phyloP scores from a whole-genome alignment of 371 early-diverging fungal genomes.

The Mucor velutinosus region DNA sequence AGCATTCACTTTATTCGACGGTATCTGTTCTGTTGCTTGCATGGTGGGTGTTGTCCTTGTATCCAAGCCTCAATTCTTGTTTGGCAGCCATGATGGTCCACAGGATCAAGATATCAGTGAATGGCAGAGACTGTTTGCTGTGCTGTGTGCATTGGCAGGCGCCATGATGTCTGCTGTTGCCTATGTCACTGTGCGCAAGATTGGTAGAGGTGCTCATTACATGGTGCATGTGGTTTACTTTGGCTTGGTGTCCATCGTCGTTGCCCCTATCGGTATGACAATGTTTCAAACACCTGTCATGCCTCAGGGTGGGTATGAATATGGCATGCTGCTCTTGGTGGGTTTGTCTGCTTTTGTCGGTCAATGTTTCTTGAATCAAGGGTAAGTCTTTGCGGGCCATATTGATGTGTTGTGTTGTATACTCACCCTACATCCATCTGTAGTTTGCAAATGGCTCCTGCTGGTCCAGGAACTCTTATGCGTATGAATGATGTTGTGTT shows the following conservation, averaged over 20 bases:
- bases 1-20: slow-evolving; percentile 64
- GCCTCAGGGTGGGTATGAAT: slow-evolving; percentile 37
- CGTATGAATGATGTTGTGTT: slow-evolving; percentile 83
- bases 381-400: slow-evolving; percentile 29
- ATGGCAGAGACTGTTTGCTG: slow-evolving; percentile 39
- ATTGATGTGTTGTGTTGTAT: background rate
- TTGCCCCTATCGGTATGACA: slow-evolving; percentile 45
- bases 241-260: slow-evolving; percentile 59
- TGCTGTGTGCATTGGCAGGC: slow-evolving; percentile 59
- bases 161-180: slow-evolving; percentile 68
- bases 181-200: slow-evolving; percentile 72
- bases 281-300: slow-evolving; percentile 34
- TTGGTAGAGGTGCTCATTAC: slow-evolving; percentile 66
- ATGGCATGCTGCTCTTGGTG: slow-evolving; percentile 43
- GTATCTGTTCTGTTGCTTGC: slow-evolving; percentile 54
- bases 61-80: slow-evolving; percentile 66
- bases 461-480: slow-evolving; percentile 76
- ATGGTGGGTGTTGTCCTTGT: slow-evolving; percentile 70
- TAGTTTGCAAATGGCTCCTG: slow-evolving; percentile 72
- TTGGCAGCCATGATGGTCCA: slow-evolving; percentile 32
- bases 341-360: slow-evolving; percentile 71
- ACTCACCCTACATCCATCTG: background rate
- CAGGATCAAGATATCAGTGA: slow-evolving; percentile 3
- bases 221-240: slow-evolving; percentile 80
- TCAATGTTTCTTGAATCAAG: slow-evolving; percentile 76